Evolutionary conservation across 2,329 filamentous ascomycete species (phyloP), one percentile per base, ranked within the genome.

Genomic region (Dothideomycetes sp.): DNA sequence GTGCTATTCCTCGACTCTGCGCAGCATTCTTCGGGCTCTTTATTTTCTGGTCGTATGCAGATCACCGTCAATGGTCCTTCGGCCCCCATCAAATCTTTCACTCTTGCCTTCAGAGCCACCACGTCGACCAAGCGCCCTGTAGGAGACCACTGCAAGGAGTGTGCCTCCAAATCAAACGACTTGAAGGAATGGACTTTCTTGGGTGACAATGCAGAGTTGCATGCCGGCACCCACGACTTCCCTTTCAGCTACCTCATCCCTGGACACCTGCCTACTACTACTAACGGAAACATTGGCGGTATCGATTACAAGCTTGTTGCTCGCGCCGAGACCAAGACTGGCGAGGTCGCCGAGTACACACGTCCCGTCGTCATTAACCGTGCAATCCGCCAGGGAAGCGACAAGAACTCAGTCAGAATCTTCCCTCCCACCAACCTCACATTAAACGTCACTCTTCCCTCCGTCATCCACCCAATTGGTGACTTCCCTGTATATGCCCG

Each of bases 351-450:
- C 55, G 76, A 71, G 51, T 75, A 85, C 53, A 73, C 76, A 47
- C 76, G 78, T 53, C 73, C 74, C 8, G 68, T 96, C 31, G 70
- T 79, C 41, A 74, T 96, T 51, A 81, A 81, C 65, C 84, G 89
- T 47, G 83, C 87, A 23, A 76, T 96, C 18, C 72, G 82, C 39
- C 77, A 84, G 3, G 83, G 86, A 34, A 71, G 75, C 39, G 86
- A 93, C 46, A 89, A 93, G 64, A 81, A 88, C 63, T 93, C 84
- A 12, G 80, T 94, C 47, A 85, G 89, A 55, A 84, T 96, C 56
- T 98, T 98, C 64, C 91, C 89, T 33, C 89, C 91, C 0, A 98
- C 91, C 51, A 91, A 94, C 64, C 80, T 98, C 54, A 88, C 85
- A 50, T 84, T 86, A 44, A 81, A 80, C 55, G 82, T 91, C 47